Percentiles rank a stretch among this genome's conserved stretches.
Evolutionary conservation across 2,329 filamentous ascomycete species (phyloP).

Genomic region (Talaromyces sp.): DNA sequence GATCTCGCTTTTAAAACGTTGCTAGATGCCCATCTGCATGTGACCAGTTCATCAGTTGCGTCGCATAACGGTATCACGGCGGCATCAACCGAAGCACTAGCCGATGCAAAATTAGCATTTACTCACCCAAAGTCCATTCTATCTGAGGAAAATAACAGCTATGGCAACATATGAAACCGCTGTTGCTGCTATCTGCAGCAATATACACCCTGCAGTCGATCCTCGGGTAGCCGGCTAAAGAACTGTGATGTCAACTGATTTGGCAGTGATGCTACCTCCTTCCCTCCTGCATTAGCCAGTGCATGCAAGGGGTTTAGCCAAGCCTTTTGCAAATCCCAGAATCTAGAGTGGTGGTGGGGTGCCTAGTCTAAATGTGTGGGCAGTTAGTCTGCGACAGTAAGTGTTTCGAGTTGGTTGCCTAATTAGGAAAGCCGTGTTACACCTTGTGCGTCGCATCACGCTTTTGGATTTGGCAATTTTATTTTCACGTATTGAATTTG

Average conservation of each 20-base stretch:
- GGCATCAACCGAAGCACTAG: background rate
- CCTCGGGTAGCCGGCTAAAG: background rate
- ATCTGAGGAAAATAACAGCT: background rate
- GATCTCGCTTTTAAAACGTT: too few species aligned
- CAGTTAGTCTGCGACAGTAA: background rate
- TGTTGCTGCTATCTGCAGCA: background rate
- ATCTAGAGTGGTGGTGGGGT: background rate
- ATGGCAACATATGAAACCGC: background rate
- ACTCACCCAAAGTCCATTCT: background rate
- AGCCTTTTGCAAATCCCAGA: background rate
- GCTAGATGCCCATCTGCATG: background rate
- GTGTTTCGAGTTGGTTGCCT: background rate
- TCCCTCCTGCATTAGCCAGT: background rate
- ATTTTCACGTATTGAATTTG: background rate
- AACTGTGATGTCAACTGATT: background rate
- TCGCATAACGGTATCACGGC: background rate
- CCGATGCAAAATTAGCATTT: background rate
- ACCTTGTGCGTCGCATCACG: background rate
- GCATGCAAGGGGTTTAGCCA: background rate
- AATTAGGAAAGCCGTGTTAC: background rate
- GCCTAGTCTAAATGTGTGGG: background rate
- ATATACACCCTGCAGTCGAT: background rate
- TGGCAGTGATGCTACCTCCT: background rate
- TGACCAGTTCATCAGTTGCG: background rate
- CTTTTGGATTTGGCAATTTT: background rate